Evolutionary conservation across 2,329 filamentous ascomycete genomes (phyloP), one percentile per base, ranked within the genome.

Genomic region (Plenodomus tracheiphilus): DNA sequence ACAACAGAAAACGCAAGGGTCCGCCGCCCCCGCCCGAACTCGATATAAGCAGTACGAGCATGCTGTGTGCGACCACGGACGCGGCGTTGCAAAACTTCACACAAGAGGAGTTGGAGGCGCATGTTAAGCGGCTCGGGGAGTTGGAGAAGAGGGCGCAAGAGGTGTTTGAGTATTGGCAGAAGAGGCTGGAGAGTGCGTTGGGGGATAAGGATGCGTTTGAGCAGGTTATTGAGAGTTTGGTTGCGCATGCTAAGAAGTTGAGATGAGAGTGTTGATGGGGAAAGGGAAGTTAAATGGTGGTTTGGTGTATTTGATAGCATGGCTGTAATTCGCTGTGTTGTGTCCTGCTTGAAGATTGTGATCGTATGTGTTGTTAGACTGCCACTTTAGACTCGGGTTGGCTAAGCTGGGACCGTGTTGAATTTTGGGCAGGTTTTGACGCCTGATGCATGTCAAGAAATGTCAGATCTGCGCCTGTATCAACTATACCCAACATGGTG

Each of bases 201-300:
- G 89, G 89, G 35, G 93, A 97, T 68, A 87, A 94, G 61, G 93
- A 97, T 69, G 90, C 91, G 2, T 94, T 97, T 70, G 93, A 97
- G 70, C 91, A 91, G 0, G 93, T 97, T 15, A 97, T 97, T 80
- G 93, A 96, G 75, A 97, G 96, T 71, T 74, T 97, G 58, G 93
- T 97, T 37, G 94, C 91, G 72, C 91, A 96, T 75, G 91, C 91
- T 41, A 82, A 91, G 70, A 90, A 92, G 75, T 85, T 91, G 47
- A 82, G 91, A 68, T 94, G 28, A 32, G 13, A 8, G 28, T 32
- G 28, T 32, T 18, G 35, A 6, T 17, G 11, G 6, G 7, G 35
- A n/a, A 11, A 4, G 11, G 35, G 35, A 6, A 18, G 13, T 15
- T 15, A 17, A 17, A 35, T 35, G 13, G n/a, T n/a, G n/a, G n/a